phyloP scores from a whole-genome alignment of 805 yeast genomes.

The Saccharomycopsis sp. region DNA sequence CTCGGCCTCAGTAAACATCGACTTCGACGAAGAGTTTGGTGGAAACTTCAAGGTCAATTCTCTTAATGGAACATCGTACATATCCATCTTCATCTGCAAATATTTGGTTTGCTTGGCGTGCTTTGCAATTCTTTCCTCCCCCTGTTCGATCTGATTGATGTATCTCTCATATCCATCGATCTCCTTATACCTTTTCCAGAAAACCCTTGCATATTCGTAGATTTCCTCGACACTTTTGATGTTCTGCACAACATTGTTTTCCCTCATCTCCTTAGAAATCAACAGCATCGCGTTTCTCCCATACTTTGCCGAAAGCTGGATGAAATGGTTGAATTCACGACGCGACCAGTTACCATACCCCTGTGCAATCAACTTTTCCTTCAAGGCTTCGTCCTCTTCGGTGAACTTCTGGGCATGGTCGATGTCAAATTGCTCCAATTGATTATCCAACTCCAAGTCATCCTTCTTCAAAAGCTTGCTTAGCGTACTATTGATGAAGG shows the following conservation, averaged over 20 bases:
- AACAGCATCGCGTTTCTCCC: slow-evolving; percentile 70
- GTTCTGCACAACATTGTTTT: slow-evolving; percentile 34
- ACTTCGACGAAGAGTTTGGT: slow-evolving; percentile 57
- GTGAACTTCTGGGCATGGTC: slow-evolving; percentile 74
- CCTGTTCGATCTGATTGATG: slow-evolving; percentile 72
- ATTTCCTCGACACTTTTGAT: slow-evolving; percentile 72
- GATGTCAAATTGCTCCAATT: slow-evolving; percentile 57
- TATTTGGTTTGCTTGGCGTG: slow-evolving; percentile 68
- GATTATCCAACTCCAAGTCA: slow-evolving; percentile 9
- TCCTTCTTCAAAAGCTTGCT: background rate
- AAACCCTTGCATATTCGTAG: slow-evolving; percentile 63
- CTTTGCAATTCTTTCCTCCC: slow-evolving; percentile 75
- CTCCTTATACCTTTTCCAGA: slow-evolving; percentile 73
- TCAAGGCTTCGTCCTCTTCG: slow-evolving; percentile 67
- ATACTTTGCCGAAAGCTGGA: slow-evolving; percentile 63
- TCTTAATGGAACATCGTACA: slow-evolving; percentile 69
- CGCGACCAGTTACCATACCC: slow-evolving; percentile 84
- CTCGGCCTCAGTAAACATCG: slow-evolving; percentile 79
- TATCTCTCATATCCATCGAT: slow-evolving; percentile 88
- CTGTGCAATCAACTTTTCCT: slow-evolving; percentile 48
- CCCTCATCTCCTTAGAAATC: slow-evolving; percentile 69
- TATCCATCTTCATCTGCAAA: slow-evolving; percentile 64
- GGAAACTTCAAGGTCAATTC: slow-evolving; percentile 69
- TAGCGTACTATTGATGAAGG: background rate
- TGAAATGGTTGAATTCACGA: slow-evolving; percentile 79